Evolutionary conservation across 164 flowering plant genomes (phyloP).

Genomic region (Annona cherimola): DNA sequence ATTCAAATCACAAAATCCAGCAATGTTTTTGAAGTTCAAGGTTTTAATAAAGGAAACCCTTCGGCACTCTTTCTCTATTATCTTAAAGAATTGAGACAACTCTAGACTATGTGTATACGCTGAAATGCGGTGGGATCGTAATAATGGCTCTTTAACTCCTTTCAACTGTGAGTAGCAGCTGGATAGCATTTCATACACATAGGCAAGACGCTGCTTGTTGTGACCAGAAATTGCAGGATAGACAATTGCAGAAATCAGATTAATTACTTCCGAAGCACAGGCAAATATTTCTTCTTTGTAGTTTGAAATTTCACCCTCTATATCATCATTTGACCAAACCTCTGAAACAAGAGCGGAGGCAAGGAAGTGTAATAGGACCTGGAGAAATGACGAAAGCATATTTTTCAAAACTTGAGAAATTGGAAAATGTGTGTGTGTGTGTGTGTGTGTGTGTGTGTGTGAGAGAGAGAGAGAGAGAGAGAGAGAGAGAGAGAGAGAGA

Average conservation of each 20-base stretch:
- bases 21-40: conserved; percentile 83
- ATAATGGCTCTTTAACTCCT: conserved; percentile 22
- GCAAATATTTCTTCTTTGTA: conserved; percentile 45
- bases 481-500: conserved; percentile 13
- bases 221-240: conserved; percentile 78
- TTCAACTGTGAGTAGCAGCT: conserved; percentile 58
- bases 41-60: conserved; percentile 55
- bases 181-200: conserved; percentile 58
- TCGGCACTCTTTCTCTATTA: conserved; percentile 67
- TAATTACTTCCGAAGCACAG: conserved; percentile 40
- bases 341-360: conserved; percentile 69
- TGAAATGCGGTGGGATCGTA: conserved; percentile 16
- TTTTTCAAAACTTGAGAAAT: not conserved
- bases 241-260: conserved; percentile 41
- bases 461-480: conserved; percentile 10
- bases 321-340: conserved; percentile 75
- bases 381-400: conserved; percentile 15
- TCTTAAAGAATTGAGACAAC: conserved; percentile 46
- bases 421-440: not conserved
- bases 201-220: conserved; percentile 76
- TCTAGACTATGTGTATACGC: conserved; percentile 13
- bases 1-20: conserved; percentile 58
- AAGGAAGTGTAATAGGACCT: conserved; percentile 67
- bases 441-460: not conserved
- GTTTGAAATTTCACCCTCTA: conserved; percentile 51